Evolutionary conservation across 2,329 filamentous ascomycete species (phyloP).

Genomic region (Zymoseptoria pseudotritici): DNA sequence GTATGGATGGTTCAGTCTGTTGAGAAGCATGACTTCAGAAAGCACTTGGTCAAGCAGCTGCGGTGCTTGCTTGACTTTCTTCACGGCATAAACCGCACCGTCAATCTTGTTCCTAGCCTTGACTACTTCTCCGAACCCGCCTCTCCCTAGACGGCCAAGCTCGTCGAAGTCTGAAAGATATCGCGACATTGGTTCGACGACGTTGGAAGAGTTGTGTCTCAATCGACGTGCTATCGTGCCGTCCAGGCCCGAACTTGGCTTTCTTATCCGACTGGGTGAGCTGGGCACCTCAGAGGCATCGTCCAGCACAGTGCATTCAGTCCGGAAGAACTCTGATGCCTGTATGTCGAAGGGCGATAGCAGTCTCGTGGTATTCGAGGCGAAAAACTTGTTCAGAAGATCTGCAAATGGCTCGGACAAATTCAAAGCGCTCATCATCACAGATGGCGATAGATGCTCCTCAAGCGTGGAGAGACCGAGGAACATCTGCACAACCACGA

Average conservation of each 20-base stretch:
- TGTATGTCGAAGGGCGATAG: slow-evolving; percentile 71
- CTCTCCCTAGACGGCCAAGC: slow-evolving; percentile 79
- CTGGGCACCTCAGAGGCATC: slow-evolving; percentile 7
- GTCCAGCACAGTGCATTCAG: slow-evolving; percentile 38
- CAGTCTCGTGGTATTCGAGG: slow-evolving; percentile 72
- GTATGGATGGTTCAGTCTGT: slow-evolving; percentile 84
- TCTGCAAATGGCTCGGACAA: slow-evolving; percentile 72
- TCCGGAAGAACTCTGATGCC: slow-evolving; percentile 49
- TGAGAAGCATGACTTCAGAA: slow-evolving; percentile 80
- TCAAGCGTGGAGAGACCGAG: slow-evolving; percentile 72
- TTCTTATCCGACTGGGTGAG: not conserved
- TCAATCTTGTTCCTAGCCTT: slow-evolving; percentile 93
- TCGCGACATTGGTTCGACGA: slow-evolving; percentile 50
- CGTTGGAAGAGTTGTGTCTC: slow-evolving; percentile 27
- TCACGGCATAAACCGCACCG: slow-evolving; percentile 88
- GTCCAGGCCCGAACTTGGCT: slow-evolving; percentile 16
- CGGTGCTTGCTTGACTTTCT: slow-evolving; percentile 77
- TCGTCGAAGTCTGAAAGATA: slow-evolving; percentile 89
- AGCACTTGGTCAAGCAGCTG: slow-evolving; percentile 71
- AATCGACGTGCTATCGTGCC: slow-evolving; percentile 24
- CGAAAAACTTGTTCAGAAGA: slow-evolving; percentile 77
- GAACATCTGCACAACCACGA: slow-evolving; percentile 88
- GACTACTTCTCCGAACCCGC: slow-evolving; percentile 92
- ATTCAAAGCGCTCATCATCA: slow-evolving; percentile 61
- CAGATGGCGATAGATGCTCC: slow-evolving; percentile 70